Base-by-base conservation (phyloP, 202 grass and related monocot species). In the Sporobolus alterniflorus region DNA sequence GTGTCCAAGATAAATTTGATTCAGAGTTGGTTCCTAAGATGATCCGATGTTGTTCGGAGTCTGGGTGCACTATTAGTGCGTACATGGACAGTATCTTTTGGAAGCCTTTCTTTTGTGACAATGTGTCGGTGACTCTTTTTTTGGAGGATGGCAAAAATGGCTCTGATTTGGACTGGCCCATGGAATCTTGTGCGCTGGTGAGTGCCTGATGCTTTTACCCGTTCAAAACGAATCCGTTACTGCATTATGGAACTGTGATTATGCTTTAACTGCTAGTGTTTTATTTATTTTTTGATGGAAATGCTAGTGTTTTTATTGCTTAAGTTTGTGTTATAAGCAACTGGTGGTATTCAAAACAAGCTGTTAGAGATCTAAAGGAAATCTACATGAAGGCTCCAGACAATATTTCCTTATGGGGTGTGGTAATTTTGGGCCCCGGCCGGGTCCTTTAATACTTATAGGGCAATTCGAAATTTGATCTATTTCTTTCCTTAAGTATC, bases 241-340 rank as follows among this genome's bases (percentile, higher is more conserved):
- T 73, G 42, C 43, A 73, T 72, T 36, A 43, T 85, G 82, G 76
- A 64, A 75, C 12, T 48, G 44, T 82, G 22, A 66, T 73, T 72
- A 3, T 62, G 59, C 72, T 82, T 77, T 29, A 67, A 78, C 65
- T 86, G 59, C 36, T 78, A 17, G 34, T 73, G 48, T 49, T 49
- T n/a, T n/a, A n/a, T n/a, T n/a, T n/a, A n/a, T n/a, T n/a, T n/a
- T n/a, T n/a, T n/a, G n/a, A n/a, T n/a, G n/a, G n/a, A n/a, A n/a
- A n/a, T 86, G 59, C 36, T 78, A 17, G 34, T 73, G 48, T 49
- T 32, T 61, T 61, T 82, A 44, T 76, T 24, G 25, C 49, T 82
- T 24, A 73, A 68, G 24, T 68, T 90, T 86, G 73, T 15, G 31
- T 28, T 86, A 31, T 42, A 82, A 86, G 78, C 78, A 82, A 90